Evolutionary conservation across 129 eudicot genomes (phyloP).

Genomic region (Centella asiatica): DNA sequence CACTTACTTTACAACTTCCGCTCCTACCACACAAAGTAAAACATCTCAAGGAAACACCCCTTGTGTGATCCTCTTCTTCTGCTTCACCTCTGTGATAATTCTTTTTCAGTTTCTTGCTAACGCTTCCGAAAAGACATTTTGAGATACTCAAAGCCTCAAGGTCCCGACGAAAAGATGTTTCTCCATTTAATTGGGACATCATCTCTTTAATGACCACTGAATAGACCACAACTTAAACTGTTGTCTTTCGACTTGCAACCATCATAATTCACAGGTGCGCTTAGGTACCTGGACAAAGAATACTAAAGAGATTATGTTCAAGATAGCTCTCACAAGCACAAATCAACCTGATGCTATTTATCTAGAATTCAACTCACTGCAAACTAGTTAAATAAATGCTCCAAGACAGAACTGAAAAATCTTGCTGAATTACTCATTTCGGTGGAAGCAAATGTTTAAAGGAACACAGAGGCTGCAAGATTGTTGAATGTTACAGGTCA

Average conservation of each 20-base stretch:
- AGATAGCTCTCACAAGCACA: not conserved
- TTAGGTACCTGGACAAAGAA: conserved; percentile 11
- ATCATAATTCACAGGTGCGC: conserved; percentile 14
- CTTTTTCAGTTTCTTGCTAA: conserved; percentile 71
- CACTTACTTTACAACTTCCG: conserved; percentile 95
- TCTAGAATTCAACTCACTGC: not conserved
- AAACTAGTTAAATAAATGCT: too few species aligned
- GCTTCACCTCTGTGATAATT: conserved; percentile 33
- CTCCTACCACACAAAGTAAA: conserved; percentile 61
- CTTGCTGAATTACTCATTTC: too few species aligned
- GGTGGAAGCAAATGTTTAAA: too few species aligned
- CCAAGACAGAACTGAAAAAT: too few species aligned
- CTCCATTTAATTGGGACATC: conserved; percentile 32
- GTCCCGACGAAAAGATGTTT: conserved; percentile 48
- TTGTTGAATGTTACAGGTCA: too few species aligned
- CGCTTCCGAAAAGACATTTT: conserved; percentile 61
- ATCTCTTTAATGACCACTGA: conserved; percentile 17
- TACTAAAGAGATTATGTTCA: not conserved
- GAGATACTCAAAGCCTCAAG: conserved; percentile 63
- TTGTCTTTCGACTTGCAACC: conserved; percentile 1
- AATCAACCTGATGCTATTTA: not conserved
- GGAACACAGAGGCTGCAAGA: too few species aligned
- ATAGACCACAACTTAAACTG: not conserved
- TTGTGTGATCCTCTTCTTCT: conserved; percentile 43
- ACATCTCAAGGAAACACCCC: conserved; percentile 62